Evolutionary conservation across 441 rosid genomes (phyloP).

Genomic region (Pelargonium fulgidum): DNA sequence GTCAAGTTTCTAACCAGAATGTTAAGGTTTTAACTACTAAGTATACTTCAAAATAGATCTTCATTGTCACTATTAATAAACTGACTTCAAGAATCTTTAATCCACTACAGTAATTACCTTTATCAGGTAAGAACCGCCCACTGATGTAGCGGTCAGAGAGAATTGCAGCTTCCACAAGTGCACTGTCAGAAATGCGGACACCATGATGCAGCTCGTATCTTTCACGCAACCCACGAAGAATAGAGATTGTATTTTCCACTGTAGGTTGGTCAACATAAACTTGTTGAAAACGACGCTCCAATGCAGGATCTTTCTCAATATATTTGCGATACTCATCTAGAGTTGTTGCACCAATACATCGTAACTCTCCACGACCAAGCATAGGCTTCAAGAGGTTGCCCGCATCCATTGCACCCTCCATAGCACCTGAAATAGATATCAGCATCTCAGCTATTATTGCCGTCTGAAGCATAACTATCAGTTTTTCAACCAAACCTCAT

Average conservation of each 20-base stretch:
- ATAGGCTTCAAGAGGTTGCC: slow-evolving; percentile 93
- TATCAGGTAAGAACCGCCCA: slow-evolving; percentile 26
- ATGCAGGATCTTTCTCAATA: slow-evolving; percentile 85
- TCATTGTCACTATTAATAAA: background rate
- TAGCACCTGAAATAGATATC: slow-evolving; percentile 27
- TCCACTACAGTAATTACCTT: background rate
- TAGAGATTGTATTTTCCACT: slow-evolving; percentile 78
- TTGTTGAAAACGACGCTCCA: slow-evolving; percentile 90
- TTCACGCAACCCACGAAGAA: slow-evolving; percentile 74
- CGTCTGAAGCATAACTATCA: background rate
- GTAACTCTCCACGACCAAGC: slow-evolving; percentile 93
- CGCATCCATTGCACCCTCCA: slow-evolving; percentile 90
- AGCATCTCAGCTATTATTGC: background rate
- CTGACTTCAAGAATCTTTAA: background rate
- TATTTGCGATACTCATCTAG: slow-evolving; percentile 77
- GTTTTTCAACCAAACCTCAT: background rate
- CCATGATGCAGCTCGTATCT: slow-evolving; percentile 89
- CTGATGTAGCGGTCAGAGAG: slow-evolving; percentile 86
- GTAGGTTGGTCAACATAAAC: slow-evolving; percentile 82
- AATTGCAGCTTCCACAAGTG: slow-evolving; percentile 70
- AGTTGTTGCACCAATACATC: slow-evolving; percentile 96
- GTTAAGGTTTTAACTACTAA: too few species aligned
- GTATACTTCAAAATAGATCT: too few species aligned
- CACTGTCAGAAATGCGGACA: slow-evolving; percentile 66
- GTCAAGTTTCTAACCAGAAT: too few species aligned